phyloP scores from a whole-genome alignment of 2,329 filamentous ascomycete genomes.

The Sclerotiophoma versabilis region DNA sequence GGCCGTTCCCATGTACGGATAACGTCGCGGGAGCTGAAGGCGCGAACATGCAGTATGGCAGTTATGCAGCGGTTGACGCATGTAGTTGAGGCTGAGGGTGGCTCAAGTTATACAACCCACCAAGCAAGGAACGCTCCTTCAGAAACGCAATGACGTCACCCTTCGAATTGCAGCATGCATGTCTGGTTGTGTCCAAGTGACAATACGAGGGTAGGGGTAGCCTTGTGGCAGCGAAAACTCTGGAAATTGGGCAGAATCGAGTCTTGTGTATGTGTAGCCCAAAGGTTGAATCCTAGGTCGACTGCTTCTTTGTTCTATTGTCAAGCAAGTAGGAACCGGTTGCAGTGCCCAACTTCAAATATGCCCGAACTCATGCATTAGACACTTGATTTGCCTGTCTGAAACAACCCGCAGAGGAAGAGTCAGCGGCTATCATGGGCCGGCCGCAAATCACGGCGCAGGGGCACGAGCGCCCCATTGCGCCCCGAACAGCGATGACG shows the following conservation, averaged over 20 bases:
- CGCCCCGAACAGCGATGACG: slow-evolving; percentile 12
- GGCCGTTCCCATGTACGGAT: slow-evolving; percentile 8
- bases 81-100: slow-evolving; percentile 24
- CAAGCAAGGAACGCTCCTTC: not conserved
- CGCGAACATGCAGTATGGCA: not conserved
- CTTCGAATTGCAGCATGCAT: slow-evolving; percentile 16
- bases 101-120: not conserved
- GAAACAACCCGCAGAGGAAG: slow-evolving; percentile 10
- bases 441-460: slow-evolving; percentile 19
- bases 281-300: not conserved
- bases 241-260: slow-evolving; percentile 11
- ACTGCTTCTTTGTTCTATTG: slow-evolving; percentile 16
- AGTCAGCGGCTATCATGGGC: slow-evolving; percentile 4
- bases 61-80: slow-evolving; percentile 10
- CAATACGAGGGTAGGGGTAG: slow-evolving; percentile 28
- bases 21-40: not conserved
- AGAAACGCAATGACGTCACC: slow-evolving; percentile 30
- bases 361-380: slow-evolving; percentile 8
- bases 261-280: not conserved
- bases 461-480: slow-evolving; percentile 1
- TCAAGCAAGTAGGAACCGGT: not conserved
- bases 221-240: slow-evolving; percentile 17
- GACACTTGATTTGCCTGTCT: slow-evolving; percentile 4
- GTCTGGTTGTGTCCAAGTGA: slow-evolving; percentile 23
- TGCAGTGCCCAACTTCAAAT: slow-evolving; percentile 12